Evolutionary conservation across 352 stramenopile genomes (phyloP).

Genomic region (Globisporangium yorkense): DNA sequence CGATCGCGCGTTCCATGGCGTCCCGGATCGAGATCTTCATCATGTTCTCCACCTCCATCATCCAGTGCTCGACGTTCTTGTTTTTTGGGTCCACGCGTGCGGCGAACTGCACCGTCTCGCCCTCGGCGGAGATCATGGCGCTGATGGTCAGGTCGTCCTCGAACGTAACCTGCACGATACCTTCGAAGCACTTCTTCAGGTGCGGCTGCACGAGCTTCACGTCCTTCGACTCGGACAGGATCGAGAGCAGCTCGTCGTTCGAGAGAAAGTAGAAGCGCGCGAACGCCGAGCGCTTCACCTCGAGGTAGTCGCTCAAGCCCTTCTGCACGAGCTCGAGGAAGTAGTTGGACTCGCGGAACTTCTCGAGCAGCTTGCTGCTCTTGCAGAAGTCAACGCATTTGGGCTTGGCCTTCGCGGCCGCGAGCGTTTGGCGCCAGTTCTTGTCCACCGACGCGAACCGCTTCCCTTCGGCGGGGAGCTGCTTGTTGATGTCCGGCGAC

Average conservation of each 20-base stretch:
- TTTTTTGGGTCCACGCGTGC: slow-evolving; percentile 83
- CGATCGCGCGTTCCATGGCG: slow-evolving; percentile 81
- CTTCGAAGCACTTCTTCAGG: slow-evolving; percentile 94
- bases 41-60: slow-evolving; percentile 92
- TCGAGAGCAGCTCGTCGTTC: slow-evolving; percentile 92
- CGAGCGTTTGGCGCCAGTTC: slow-evolving; percentile 92
- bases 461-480: slow-evolving; percentile 92
- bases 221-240: slow-evolving; percentile 91
- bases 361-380: slow-evolving; percentile 88
- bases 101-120: slow-evolving; percentile 83
- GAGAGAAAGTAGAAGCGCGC: slow-evolving; percentile 93
- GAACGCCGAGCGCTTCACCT: slow-evolving; percentile 91
- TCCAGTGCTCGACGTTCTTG: slow-evolving; percentile 93
- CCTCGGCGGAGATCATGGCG: slow-evolving; percentile 90
- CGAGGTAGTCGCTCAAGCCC: slow-evolving; percentile 88
- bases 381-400: slow-evolving; percentile 92
- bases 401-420: slow-evolving; percentile 81
- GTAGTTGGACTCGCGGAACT: slow-evolving; percentile 92
- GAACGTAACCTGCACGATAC: slow-evolving; percentile 88
- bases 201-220: slow-evolving; percentile 91
- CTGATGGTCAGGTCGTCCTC: slow-evolving; percentile 89
- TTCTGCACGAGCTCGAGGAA: slow-evolving; percentile 93
- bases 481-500: slow-evolving; percentile 95
- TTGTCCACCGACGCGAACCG: slow-evolving; percentile 94
- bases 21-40: slow-evolving; percentile 90